These are phyloP conservation scores for Xylariales sp. DNA, from an alignment of 2,329 filamentous ascomycete genomes.

Conservation along the genomic window DNA sequence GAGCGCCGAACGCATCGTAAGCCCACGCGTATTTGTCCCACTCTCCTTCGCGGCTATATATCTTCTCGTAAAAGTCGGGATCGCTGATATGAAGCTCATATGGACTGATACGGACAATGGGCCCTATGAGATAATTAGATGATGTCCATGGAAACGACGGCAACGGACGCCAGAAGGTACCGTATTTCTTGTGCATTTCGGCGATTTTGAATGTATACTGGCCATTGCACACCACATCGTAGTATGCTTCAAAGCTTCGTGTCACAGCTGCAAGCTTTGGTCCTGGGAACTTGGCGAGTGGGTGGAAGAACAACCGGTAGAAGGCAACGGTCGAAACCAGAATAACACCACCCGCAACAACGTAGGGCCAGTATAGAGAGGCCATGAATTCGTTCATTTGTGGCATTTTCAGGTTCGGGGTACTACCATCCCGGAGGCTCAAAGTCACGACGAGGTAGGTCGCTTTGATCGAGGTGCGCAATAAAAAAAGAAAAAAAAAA, in stretches of 20 bases:
- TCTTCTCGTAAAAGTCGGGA: slow-evolving; percentile 13
- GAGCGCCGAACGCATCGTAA: slow-evolving; percentile 21
- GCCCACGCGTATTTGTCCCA: slow-evolving; percentile 35
- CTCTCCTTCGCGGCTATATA: slow-evolving; percentile 28
- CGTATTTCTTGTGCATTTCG: slow-evolving; percentile 28
- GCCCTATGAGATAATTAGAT: not conserved
- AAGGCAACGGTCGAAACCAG: too few species aligned
- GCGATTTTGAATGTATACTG: slow-evolving; percentile 34
- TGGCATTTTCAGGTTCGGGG: too few species aligned
- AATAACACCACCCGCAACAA: too few species aligned
- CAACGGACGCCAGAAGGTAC: not conserved
- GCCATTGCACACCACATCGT: slow-evolving; percentile 24
- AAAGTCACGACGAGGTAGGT: too few species aligned
- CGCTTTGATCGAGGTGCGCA: too few species aligned
- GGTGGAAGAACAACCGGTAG: not conserved
- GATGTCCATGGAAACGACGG: not conserved
- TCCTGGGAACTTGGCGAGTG: not conserved
- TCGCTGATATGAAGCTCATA: slow-evolving; percentile 34
- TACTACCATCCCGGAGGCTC: too few species aligned
- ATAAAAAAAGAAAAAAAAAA: too few species aligned
- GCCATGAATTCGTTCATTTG: too few species aligned
- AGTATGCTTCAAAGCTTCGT: slow-evolving; percentile 24
- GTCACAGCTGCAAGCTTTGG: slow-evolving; percentile 17
- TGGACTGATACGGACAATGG: slow-evolving; percentile 27
- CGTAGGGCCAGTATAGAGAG: too few species aligned